These are phyloP conservation scores for Leccinum longicurvipes DNA, from an alignment of 768 basidiomycete genomes.

Conservation along the genomic window DNA sequence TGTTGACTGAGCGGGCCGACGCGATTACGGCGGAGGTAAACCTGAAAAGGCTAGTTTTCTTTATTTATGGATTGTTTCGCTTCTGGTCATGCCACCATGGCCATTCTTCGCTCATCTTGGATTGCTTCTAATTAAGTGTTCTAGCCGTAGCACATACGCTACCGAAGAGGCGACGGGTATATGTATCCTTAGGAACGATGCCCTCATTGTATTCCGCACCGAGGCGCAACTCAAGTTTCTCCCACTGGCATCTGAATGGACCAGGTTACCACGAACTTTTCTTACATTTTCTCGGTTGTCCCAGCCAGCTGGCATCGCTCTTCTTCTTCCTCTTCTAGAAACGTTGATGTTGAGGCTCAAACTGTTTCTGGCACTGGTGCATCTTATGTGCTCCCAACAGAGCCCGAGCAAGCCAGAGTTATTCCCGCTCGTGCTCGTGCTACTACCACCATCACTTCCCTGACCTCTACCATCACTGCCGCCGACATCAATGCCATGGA, in stretches of 20 bases:
- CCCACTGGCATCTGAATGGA: neutral
- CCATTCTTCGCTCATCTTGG: too few species aligned
- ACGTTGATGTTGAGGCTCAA: conserved; percentile 17
- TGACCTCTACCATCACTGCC: neutral
- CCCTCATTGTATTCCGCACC: neutral
- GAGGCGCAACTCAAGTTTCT: neutral
- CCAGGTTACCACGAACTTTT: neutral
- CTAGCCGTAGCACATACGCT: too few species aligned
- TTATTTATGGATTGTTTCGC: too few species aligned
- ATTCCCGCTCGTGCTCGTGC: conserved; percentile 1
- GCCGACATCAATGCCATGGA: conserved; percentile 15
- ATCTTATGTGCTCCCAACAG: conserved; percentile 3
- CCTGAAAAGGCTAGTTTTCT: too few species aligned
- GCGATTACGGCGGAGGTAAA: neutral
- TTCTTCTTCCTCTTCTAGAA: too few species aligned
- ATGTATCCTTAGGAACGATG: neutral
- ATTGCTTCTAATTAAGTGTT: too few species aligned
- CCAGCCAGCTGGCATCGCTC: conserved; percentile 15
- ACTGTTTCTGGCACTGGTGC: neutral
- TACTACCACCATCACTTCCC: neutral
- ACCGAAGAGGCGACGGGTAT: neutral
- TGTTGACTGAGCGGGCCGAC: too few species aligned
- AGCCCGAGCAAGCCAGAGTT: conserved; percentile 4
- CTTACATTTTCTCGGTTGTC: neutral
- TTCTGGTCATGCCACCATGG: too few species aligned